Evolutionary conservation across 169 alveolate genomes (phyloP).

Genomic region (Plasmodium vivax): DNA sequence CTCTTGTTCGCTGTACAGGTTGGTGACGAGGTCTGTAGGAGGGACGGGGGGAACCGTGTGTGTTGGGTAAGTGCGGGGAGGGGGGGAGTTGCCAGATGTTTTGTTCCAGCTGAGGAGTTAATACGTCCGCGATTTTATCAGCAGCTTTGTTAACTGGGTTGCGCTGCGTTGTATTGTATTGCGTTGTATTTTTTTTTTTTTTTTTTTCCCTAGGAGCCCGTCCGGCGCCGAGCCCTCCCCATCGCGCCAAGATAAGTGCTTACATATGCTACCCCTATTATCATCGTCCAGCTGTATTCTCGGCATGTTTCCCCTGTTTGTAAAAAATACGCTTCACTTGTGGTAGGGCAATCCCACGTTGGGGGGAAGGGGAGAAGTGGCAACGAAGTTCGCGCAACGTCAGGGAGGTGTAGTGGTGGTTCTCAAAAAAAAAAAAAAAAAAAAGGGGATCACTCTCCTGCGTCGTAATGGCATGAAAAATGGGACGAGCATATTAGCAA

Average conservation of each 20-base stretch:
- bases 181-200: too few relatives aligned
- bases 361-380: neutral
- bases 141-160: neutral
- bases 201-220: neutral
- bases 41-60: neutral
- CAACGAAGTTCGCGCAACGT: neutral
- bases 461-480: neutral
- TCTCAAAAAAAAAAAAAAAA: neutral
- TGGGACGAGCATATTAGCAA: neutral
- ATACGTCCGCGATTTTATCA: neutral
- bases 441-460: neutral
- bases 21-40: slow-evolving; percentile 39
- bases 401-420: neutral
- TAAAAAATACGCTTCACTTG: neutral
- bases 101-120: neutral
- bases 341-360: neutral
- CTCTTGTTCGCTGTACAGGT: slow-evolving; percentile 67
- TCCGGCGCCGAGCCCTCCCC: neutral
- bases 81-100: neutral
- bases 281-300: neutral
- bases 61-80: neutral
- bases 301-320: slow-evolving; percentile 22
- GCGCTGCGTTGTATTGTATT: neutral
- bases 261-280: slow-evolving; percentile 20
- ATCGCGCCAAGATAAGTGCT: neutral